Conservation (phyloP, 441 rosid species). For the Francoa sonchifolia region DNA sequence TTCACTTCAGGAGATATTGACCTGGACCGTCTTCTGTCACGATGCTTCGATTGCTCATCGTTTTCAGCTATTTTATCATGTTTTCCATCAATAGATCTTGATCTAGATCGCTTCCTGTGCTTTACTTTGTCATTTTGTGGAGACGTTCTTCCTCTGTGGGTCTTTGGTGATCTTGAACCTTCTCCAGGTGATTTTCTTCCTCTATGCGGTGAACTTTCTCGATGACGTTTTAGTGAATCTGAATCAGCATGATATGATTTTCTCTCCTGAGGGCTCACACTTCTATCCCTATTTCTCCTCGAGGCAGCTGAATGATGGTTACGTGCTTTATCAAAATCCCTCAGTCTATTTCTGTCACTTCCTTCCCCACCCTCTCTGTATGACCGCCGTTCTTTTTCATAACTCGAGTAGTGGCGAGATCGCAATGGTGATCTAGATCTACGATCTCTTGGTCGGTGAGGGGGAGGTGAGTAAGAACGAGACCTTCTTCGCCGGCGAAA, state of each 20-base stretch:
- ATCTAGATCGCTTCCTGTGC: slow-evolving; percentile 11
- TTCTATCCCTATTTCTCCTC: slow-evolving; percentile 63
- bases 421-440: slow-evolving; percentile 68
- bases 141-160: no score
- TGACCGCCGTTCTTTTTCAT: slow-evolving; percentile 44
- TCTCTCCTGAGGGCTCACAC: slow-evolving; percentile 51
- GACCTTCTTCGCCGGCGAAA: slow-evolving; percentile 54
- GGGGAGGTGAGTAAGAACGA: slow-evolving; percentile 56
- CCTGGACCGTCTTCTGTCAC: slow-evolving; percentile 4
- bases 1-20: slow-evolving; percentile 2
- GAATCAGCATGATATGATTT: slow-evolving; percentile 42
- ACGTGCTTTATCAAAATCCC: slow-evolving; percentile 38
- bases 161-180: slow-evolving; percentile 63
- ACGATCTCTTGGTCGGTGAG: slow-evolving; percentile 43
- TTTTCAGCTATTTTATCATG: slow-evolving; percentile 22
- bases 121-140: slow-evolving; percentile 4
- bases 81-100: slow-evolving; percentile 11
- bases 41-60: slow-evolving; percentile 5
- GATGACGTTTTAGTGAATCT: slow-evolving; percentile 40
- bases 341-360: slow-evolving; percentile 36
- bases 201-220: slow-evolving; percentile 40
- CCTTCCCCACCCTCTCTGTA: slow-evolving; percentile 49
- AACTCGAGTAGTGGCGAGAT: slow-evolving; percentile 40
- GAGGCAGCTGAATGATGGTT: slow-evolving; percentile 42
- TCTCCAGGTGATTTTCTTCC: slow-evolving; percentile 38